Conservation (phyloP, 805 yeast species). For the Spathaspora girioi region DNA sequence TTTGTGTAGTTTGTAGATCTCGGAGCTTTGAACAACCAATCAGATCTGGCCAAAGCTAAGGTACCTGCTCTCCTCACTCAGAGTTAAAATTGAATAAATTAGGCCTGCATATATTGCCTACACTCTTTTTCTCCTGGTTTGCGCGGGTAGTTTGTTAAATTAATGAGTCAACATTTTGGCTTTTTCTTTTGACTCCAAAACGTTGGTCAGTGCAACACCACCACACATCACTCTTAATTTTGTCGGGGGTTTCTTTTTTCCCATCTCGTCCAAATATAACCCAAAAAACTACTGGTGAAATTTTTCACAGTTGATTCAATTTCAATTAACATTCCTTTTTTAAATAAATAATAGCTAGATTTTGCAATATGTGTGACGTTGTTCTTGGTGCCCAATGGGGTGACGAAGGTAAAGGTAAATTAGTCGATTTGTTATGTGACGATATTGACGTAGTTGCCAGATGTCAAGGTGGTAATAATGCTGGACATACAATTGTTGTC, state of each 20-base stretch:
- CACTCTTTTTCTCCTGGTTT: background rate
- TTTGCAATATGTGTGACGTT: constrained; percentile 66
- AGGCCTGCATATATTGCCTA: background rate
- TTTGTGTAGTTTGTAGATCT: too few species aligned
- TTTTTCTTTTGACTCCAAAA: background rate
- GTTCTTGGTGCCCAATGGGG: constrained; percentile 99
- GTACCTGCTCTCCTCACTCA: background rate
- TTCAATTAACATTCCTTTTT: background rate
- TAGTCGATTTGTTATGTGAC: constrained; percentile 93
- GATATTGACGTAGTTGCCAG: constrained; percentile 95
- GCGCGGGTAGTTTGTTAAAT: background rate
- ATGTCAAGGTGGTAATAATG: constrained; percentile 98
- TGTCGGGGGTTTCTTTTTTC: background rate
- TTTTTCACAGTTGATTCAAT: background rate
- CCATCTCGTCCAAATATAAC: background rate
- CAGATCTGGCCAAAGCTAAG: background rate
- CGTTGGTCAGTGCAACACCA: background rate
- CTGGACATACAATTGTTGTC: constrained; percentile 98
- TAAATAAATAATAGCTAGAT: background rate
- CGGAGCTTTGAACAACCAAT: background rate
- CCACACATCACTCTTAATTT: background rate
- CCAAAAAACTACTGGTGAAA: background rate
- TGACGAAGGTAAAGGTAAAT: constrained; percentile 98
- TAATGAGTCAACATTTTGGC: background rate
- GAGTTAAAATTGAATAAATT: background rate